Evolutionary conservation across 2,329 filamentous ascomycete genomes (phyloP).

Genomic region (Aspergillus piperis): DNA sequence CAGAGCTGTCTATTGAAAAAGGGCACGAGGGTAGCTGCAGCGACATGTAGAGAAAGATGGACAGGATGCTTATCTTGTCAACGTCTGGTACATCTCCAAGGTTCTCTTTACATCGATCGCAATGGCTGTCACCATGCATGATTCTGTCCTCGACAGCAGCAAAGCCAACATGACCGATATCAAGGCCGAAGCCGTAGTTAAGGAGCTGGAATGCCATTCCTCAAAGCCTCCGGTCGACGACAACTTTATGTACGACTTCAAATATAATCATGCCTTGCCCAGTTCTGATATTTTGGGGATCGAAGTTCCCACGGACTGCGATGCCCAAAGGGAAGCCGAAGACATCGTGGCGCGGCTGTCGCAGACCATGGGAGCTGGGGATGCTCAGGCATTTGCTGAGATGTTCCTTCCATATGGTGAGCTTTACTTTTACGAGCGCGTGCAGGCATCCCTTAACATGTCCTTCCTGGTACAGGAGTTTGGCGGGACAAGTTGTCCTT

Average conservation of each 20-base stretch:
- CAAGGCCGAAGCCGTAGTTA: not conserved
- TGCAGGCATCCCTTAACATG: not conserved
- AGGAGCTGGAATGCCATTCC: not conserved
- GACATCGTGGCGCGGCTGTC: constrained; percentile 18
- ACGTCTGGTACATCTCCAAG: not conserved
- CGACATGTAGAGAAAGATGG: not conserved
- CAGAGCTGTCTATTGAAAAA: not conserved
- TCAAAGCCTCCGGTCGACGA: constrained; percentile 35
- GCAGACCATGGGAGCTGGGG: constrained; percentile 15
- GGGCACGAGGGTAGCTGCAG: not conserved
- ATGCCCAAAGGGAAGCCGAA: constrained; percentile 8
- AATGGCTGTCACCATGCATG: not conserved
- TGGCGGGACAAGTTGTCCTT: constrained; percentile 42
- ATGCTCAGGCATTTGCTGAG: constrained; percentile 27
- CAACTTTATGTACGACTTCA: constrained; percentile 47
- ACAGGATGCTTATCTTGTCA: not conserved
- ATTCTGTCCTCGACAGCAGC: not conserved
- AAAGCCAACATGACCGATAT: constrained; percentile 3
- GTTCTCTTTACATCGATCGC: not conserved
- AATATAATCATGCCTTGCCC: constrained; percentile 43
- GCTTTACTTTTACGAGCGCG: not conserved
- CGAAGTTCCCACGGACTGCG: constrained; percentile 29
- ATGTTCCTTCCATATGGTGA: constrained; percentile 30
- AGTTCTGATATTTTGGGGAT: constrained; percentile 32
- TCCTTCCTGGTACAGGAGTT: constrained; percentile 25